A percentile compares a stretch with the other conserved stretches of the same genome.
phyloP scores from a whole-genome alignment of 768 basidiomycete genomes.

The Leccinum barrowsii region DNA sequence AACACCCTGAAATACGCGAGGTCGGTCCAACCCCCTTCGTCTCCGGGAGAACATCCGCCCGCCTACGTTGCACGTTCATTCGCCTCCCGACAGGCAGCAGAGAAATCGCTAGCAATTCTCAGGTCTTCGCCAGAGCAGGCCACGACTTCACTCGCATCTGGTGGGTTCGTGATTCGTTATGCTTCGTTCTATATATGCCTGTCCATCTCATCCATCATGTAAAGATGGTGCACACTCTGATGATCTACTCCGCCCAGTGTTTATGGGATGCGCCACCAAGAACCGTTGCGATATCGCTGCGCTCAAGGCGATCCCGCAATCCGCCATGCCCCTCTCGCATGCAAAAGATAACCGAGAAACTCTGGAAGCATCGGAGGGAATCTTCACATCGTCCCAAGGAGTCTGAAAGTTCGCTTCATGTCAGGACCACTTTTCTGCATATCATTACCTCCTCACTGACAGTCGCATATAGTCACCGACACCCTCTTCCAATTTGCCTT shows the following conservation, averaged over 20 bases:
- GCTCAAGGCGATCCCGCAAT: slow-evolving; percentile 79
- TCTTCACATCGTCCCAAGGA: slow-evolving; percentile 29
- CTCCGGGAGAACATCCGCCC: background rate
- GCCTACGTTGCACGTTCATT: background rate
- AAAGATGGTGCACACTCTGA: slow-evolving; percentile 77
- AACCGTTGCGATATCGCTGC: slow-evolving; percentile 88
- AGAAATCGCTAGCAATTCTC: slow-evolving; percentile 80
- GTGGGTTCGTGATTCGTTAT: slow-evolving; percentile 39
- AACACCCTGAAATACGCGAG: slow-evolving; percentile 92
- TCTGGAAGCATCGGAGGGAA: slow-evolving; percentile 25
- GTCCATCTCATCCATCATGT: background rate
- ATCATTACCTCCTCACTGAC: slow-evolving; percentile 14
- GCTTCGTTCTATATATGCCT: background rate
- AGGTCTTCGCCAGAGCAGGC: slow-evolving; percentile 81
- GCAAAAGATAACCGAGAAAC: slow-evolving; percentile 31
- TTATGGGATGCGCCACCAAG: slow-evolving; percentile 91
- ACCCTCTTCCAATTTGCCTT: slow-evolving; percentile 26
- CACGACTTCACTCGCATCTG: slow-evolving; percentile 65
- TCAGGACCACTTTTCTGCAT: slow-evolving; percentile 7
- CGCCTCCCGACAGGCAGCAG: slow-evolving; percentile 61
- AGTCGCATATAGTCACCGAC: slow-evolving; percentile 26
- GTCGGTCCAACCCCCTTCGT: slow-evolving; percentile 36
- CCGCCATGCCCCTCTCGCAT: slow-evolving; percentile 50
- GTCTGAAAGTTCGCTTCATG: slow-evolving; percentile 26
- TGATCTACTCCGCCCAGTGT: slow-evolving; percentile 80